Evolutionary conservation across 2,329 filamentous ascomycete species (phyloP).

Genomic region (Aotearoamyces nothofagi): DNA sequence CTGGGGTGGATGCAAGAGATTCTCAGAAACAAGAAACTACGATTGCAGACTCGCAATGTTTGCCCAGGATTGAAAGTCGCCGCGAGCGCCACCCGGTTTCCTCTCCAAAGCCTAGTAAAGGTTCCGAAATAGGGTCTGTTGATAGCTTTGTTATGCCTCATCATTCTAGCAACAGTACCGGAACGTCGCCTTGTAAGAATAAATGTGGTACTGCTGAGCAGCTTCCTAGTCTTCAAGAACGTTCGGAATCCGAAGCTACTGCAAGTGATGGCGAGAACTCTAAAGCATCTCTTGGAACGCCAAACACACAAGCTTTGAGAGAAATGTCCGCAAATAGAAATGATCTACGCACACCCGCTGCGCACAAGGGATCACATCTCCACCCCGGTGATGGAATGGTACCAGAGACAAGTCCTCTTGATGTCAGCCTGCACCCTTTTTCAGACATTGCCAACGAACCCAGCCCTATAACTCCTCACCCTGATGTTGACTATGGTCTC

Average conservation of each 20-base stretch:
- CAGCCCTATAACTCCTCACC: conserved; percentile 5
- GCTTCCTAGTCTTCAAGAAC: neutral
- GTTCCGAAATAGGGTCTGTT: neutral
- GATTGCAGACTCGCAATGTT: conserved; percentile 14
- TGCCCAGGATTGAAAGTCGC: too few species aligned
- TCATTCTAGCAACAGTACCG: neutral
- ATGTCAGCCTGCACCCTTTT: conserved; percentile 6
- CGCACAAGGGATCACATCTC: neutral
- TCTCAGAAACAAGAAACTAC: conserved; percentile 14
- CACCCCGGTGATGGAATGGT: conserved; percentile 8
- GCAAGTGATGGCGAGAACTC: neutral
- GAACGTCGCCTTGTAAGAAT: neutral
- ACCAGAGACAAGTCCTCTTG: conserved; percentile 18
- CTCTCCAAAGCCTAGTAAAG: neutral
- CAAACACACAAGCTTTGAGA: neutral
- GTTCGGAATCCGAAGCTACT: neutral
- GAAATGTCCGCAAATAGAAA: neutral
- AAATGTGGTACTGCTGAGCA: neutral
- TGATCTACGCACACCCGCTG: neutral
- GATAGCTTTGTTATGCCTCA: neutral
- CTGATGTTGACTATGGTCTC: neutral
- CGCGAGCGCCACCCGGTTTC: too few species aligned
- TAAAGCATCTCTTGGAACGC: neutral
- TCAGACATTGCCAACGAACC: conserved; percentile 7
- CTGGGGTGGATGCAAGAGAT: conserved; percentile 12